Base-by-base conservation (phyloP, 2,329 filamentous ascomycete species). In the Curvularia verruculosa region DNA sequence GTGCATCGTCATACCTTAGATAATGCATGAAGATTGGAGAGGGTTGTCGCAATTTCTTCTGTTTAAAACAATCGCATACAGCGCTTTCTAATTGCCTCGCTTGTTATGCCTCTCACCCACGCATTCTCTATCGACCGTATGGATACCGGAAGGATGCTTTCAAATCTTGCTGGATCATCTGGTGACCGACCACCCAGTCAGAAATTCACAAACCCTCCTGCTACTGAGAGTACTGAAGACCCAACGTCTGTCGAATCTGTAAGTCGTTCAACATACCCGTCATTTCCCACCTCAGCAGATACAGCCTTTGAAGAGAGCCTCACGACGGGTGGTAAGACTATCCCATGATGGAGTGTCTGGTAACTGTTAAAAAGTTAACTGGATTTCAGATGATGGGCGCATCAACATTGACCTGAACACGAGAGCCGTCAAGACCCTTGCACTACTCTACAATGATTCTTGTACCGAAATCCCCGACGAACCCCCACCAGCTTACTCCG, bases 401-500 rank as follows among this genome's bases (percentile, higher is more conserved):
- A 36, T 59, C 24, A 52, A 56, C 12, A 56, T 59, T 23, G 52
- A 59, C 18, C 28, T 59, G 24, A 45, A 59, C 10, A 52, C 56
- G 2, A 52, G 31, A 23, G 12, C 47, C 5, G 47, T 49, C 9
- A 43, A 48, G 24, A 40, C 13, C 3, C 39, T 59, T n/a, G 50
- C 56, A 6, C 39, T 34, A 3, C 26, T 59, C 13, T 59, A 59
- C 26, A 39, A 21, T 24, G 12, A 23, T 36, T 5, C 21, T 39
- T 18, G 21, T 15, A 37, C 43, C 18, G 48, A 34, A 21, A 15
- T 31, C 34, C 37, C 46, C 13, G 46, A 49, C 19, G 46, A 49
- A 15, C 29, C 46, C 13, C 31, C 34, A 39, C 46, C 46, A 18
- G 29, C 23, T 10, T 49, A 49, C 24, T 49, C 46, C 10, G 46